phyloP scores from a whole-genome alignment of 108 stramenopile species.

The Skeletonema menzelii region DNA sequence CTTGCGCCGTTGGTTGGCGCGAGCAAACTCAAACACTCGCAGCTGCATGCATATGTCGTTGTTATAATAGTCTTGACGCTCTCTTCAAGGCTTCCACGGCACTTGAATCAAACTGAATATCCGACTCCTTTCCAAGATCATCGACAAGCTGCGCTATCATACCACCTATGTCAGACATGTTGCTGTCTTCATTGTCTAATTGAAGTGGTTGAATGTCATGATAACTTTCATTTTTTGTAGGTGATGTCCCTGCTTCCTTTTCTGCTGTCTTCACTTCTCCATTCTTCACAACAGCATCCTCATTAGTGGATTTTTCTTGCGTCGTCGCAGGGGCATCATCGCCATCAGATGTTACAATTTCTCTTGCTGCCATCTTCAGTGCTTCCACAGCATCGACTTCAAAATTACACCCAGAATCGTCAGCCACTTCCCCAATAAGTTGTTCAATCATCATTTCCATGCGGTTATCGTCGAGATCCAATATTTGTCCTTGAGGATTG shows the following conservation, averaged over 20 bases:
- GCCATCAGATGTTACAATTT: not conserved
- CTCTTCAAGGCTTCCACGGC: not conserved
- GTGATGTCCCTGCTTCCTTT: not conserved
- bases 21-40: too few species aligned
- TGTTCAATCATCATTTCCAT: not conserved
- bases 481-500: not conserved
- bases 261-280: not conserved
- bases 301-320: not conserved
- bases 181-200: not conserved
- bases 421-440: conserved; percentile 11
- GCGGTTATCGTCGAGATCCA: not conserved
- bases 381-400: conserved; percentile 14
- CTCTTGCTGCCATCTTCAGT: conserved; percentile 11
- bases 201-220: not conserved
- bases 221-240: not conserved
- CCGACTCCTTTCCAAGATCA: not conserved
- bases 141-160: not conserved
- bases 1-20: too few species aligned
- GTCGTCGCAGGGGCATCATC: not conserved
- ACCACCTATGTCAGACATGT: not conserved
- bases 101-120: not conserved
- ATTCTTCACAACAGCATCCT: not conserved
- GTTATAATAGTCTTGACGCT: not conserved
- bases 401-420: conserved; percentile 12
- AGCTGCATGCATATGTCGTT: too few species aligned